phyloP scores from a whole-genome alignment of 2,329 filamentous ascomycete species.

The Aspergillus neotritici region DNA sequence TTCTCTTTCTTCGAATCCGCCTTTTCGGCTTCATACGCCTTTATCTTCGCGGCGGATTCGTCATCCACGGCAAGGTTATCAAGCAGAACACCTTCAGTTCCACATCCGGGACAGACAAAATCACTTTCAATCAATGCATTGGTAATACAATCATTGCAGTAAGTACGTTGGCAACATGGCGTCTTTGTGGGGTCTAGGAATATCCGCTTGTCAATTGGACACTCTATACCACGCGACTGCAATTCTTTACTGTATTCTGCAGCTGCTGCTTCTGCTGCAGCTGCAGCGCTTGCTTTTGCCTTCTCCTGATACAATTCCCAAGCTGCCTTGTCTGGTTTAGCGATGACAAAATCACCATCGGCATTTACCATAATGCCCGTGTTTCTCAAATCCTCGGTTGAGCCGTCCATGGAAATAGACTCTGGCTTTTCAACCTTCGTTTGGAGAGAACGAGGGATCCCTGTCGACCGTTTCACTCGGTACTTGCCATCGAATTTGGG shows the following conservation, averaged over 20 bases:
- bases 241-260: slow-evolving; percentile 77
- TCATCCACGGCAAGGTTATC: slow-evolving; percentile 84
- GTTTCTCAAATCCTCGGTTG: slow-evolving; percentile 73
- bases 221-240: slow-evolving; percentile 82
- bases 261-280: slow-evolving; percentile 71
- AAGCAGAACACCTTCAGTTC: slow-evolving; percentile 83
- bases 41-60: slow-evolving; percentile 70
- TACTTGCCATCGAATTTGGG: slow-evolving; percentile 91
- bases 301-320: slow-evolving; percentile 98
- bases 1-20: slow-evolving; percentile 41
- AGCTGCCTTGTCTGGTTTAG: slow-evolving; percentile 86
- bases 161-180: slow-evolving; percentile 95
- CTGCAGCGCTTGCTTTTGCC: slow-evolving; percentile 76
- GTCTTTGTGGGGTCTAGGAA: slow-evolving; percentile 99
- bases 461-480: slow-evolving; percentile 91
- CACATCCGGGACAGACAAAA: slow-evolving; percentile 89
- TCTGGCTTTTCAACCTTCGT: slow-evolving; percentile 92
- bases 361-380: slow-evolving; percentile 96
- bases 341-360: slow-evolving; percentile 95
- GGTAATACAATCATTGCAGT: slow-evolving; percentile 99
- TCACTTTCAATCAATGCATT: slow-evolving; percentile 98
- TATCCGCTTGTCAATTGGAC: slow-evolving; percentile 93
- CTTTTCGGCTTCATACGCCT: slow-evolving; percentile 61
- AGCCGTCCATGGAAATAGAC: slow-evolving; percentile 65
- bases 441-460: slow-evolving; percentile 90